Base-by-base conservation (phyloP, 352 stramenopile genomes). In the Globisporangium paroecandrum region DNA sequence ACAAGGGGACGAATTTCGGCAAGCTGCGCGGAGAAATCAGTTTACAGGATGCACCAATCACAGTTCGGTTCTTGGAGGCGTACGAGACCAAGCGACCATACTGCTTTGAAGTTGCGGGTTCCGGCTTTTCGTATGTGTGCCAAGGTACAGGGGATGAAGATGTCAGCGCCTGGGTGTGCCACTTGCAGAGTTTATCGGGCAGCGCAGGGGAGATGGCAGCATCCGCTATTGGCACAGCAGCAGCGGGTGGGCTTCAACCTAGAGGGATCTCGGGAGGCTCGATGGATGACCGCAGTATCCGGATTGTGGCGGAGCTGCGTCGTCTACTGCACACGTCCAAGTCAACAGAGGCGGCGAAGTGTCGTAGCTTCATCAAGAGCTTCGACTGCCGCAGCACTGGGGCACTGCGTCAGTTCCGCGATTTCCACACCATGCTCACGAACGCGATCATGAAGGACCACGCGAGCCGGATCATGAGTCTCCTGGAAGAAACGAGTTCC, bases 71-170 rank as follows among this genome's bases (percentile, higher is more conserved):
- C 63, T 63, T 95, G 20, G 87, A 96, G 64, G 77, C 83, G 1
- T 76, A 79, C 49, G 86, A 95, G 65, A 93, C 82, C 64, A 93
- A 92, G 70, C 79, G 88, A 24, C 81, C 84, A 47, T 93, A 91
- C 62, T 96, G 87, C 66, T 96, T 96, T 62, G 87, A 94, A 72
- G 78, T 96, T 24, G 72, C 80, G 0, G 77, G 83, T 10, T 73
- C 83, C 2, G 85, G 91, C 18, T 91, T 91, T 64, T 85, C 82
- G 2, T 85, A 90, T 43, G 75, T 92, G 27, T 95, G 85, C 56
- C 90, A 93, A 15, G 89, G 82, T 6, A 87, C 79, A 4, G 86
- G 93, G 57, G 85, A 95, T 59, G 87, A 95, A 65, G 89, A 96
- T 36, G 88, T 90, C n/a, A 95, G 81, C 57, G 83, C 80, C 0